Conservation (phyloP, 2,329 filamentous ascomycete genomes). For the Epichloe aotearoae region DNA sequence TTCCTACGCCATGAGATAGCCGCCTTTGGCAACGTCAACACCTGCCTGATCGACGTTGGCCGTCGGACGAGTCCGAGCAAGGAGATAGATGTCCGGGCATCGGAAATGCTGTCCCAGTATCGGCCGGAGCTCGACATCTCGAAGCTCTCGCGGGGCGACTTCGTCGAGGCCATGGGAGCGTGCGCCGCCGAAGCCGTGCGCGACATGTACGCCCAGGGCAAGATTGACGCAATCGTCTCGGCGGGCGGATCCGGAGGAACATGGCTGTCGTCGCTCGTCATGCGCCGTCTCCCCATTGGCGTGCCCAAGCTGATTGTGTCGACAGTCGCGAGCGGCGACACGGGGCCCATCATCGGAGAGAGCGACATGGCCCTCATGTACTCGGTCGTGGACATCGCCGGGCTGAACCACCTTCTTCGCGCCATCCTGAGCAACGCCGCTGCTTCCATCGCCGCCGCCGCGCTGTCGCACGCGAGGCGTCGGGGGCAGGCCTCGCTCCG, state of each 20-base stretch:
- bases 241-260: constrained; percentile 53
- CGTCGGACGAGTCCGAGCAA: constrained; percentile 26
- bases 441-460: constrained; percentile 46
- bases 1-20: constrained; percentile 37
- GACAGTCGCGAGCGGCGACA: constrained; percentile 56
- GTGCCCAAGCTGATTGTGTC: constrained; percentile 60
- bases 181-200: constrained; percentile 30
- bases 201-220: constrained; percentile 20
- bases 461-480: constrained; percentile 25
- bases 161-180: constrained; percentile 41
- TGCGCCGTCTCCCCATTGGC: constrained; percentile 50
- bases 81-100: constrained; percentile 33
- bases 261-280: constrained; percentile 43
- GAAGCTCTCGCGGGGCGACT: constrained; percentile 35
- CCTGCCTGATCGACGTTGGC: constrained; percentile 31
- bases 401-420: constrained; percentile 45
- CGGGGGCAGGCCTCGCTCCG: not conserved
- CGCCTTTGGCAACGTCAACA: constrained; percentile 6
- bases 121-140: constrained; percentile 19
- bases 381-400: constrained; percentile 57
- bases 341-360: constrained; percentile 50
- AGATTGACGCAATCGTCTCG: constrained; percentile 42
- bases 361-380: constrained; percentile 59
- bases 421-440: constrained; percentile 50
- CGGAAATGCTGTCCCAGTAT: constrained; percentile 25